These are phyloP conservation scores for Ogataea zsoltii DNA, from an alignment of 805 yeast genomes.

Conservation along the genomic window DNA sequence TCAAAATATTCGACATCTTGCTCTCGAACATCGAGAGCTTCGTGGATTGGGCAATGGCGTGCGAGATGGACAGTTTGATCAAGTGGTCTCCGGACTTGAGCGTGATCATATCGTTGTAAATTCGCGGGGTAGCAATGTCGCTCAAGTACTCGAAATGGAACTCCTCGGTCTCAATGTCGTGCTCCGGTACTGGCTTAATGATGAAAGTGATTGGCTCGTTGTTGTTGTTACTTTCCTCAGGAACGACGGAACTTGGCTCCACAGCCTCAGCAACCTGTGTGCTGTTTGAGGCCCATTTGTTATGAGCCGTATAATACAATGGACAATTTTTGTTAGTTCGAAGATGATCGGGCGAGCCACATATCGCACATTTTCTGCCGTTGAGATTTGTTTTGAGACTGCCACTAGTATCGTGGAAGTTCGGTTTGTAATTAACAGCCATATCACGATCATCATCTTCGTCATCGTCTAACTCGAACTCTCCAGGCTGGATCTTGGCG, in stretches of 20 bases:
- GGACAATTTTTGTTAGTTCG: too few relatives aligned
- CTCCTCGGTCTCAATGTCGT: conserved; percentile 91
- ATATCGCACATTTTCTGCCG: too few relatives aligned
- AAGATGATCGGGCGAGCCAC: too few relatives aligned
- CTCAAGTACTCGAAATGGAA: conserved; percentile 68
- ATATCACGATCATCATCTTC: conserved; percentile 35
- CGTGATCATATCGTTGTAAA: conserved; percentile 93
- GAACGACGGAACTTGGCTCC: background rate
- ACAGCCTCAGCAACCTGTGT: too few relatives aligned
- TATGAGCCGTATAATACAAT: too few relatives aligned
- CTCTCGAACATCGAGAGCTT: conserved; percentile 90
- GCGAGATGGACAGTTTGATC: conserved; percentile 89
- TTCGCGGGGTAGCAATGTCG: conserved; percentile 54
- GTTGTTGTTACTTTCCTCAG: conserved; percentile 7
- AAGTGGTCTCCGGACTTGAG: conserved; percentile 88
- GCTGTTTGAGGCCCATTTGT: too few relatives aligned
- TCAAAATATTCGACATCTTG: conserved; percentile 79
- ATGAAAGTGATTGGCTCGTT: conserved; percentile 43
- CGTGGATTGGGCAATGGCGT: conserved; percentile 96
- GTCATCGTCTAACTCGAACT: conserved; percentile 45
- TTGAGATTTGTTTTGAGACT: too few relatives aligned
- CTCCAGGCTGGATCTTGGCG: conserved; percentile 45
- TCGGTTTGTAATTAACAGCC: background rate
- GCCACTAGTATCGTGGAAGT: conserved; percentile 1
- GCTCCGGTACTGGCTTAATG: conserved; percentile 75